Evolutionary conservation across 2,329 filamentous ascomycete genomes (phyloP).

Genomic region (Neofusicoccum sp.): DNA sequence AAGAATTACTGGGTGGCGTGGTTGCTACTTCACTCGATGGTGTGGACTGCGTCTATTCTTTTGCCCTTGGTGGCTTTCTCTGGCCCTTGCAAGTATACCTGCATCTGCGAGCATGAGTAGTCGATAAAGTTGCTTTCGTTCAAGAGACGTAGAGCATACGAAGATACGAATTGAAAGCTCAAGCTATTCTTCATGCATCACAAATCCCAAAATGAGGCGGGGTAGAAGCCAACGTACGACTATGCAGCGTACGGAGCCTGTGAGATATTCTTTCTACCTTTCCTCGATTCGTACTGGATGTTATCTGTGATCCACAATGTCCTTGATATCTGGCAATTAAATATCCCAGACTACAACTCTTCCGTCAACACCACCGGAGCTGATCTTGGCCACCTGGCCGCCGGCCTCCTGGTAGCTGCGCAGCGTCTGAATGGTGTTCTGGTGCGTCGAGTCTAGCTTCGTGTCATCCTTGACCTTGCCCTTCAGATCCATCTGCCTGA

Average conservation of each 20-base stretch:
- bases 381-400: conserved; percentile 74
- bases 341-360: conserved; percentile 52
- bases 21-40: background rate
- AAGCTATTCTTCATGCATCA: background rate
- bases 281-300: background rate
- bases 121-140: background rate
- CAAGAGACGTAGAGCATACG: background rate
- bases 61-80: background rate
- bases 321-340: conserved; percentile 28
- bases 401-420: conserved; percentile 71
- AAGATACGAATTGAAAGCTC: background rate
- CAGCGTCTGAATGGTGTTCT: conserved; percentile 91
- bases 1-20: background rate
- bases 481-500: conserved; percentile 97
- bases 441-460: conserved; percentile 91
- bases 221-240: too few relatives aligned
- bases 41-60: conserved; percentile 1
- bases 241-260: background rate
- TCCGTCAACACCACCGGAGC: conserved; percentile 59
- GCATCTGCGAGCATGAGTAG: background rate
- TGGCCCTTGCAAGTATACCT: background rate
- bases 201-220: too few relatives aligned
- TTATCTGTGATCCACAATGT: background rate
- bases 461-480: conserved; percentile 97
- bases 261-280: background rate